Evolutionary conservation across 2,329 filamentous ascomycete species (phyloP).

Genomic region (Annulohypoxylon truncatum): DNA sequence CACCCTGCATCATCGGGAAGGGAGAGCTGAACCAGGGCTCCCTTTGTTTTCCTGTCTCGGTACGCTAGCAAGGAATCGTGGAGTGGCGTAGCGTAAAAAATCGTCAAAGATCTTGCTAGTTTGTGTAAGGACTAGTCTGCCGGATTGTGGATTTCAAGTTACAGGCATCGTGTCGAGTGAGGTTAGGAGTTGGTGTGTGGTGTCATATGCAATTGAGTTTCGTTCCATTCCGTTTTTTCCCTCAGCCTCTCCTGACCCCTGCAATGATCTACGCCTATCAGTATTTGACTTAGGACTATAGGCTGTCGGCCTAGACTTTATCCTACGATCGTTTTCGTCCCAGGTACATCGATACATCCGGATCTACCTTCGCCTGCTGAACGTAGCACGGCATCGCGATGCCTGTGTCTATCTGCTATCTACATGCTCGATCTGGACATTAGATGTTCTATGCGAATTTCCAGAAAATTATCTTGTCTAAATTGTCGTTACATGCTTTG

Average conservation of each 20-base stretch:
- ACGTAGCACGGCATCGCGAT: background rate
- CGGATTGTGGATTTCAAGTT: constrained; percentile 4
- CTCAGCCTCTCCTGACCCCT: constrained; percentile 38
- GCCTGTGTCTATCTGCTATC: background rate
- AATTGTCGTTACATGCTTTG: constrained; percentile 24
- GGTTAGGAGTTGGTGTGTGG: constrained; percentile 30
- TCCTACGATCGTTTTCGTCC: constrained; percentile 37
- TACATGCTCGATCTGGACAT: constrained; percentile 18
- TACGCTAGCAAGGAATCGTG: constrained; percentile 37
- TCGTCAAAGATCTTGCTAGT: constrained; percentile 32
- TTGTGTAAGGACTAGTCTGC: constrained; percentile 5
- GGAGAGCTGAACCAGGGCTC: constrained; percentile 24
- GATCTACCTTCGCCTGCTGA: constrained; percentile 21
- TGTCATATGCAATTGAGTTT: constrained; percentile 40
- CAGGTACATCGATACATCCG: constrained; percentile 13
- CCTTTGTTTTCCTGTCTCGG: constrained; percentile 35
- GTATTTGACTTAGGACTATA: constrained; percentile 32
- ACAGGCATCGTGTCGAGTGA: background rate
- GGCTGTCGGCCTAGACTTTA: constrained; percentile 39
- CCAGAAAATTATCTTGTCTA: constrained; percentile 40
- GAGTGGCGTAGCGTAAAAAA: constrained; percentile 29
- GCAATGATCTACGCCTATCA: constrained; percentile 36
- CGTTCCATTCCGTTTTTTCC: constrained; percentile 41
- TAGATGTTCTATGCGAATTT: constrained; percentile 9
- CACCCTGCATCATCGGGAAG: constrained; percentile 50